phyloP scores from a whole-genome alignment of 257 asterid species.

The Cruciata laevipes region DNA sequence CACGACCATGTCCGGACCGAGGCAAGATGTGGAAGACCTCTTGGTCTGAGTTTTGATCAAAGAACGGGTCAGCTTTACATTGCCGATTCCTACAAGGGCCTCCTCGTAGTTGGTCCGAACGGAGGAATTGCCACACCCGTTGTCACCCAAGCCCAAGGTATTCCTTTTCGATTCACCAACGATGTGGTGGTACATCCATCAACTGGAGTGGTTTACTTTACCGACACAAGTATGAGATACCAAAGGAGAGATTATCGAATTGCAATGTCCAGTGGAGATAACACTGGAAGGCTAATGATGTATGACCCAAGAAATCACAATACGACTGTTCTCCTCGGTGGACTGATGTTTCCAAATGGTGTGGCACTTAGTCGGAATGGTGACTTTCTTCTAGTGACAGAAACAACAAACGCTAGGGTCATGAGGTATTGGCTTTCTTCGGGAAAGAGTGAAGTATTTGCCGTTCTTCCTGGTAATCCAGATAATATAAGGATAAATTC shows the following conservation, averaged over 20 bases:
- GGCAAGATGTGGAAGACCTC: too few species aligned
- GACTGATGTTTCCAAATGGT: constrained; percentile 66
- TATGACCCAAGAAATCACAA: constrained; percentile 33
- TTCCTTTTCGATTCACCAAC: too few species aligned
- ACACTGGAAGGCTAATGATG: constrained; percentile 55
- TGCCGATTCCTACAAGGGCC: too few species aligned
- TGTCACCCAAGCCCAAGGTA: too few species aligned
- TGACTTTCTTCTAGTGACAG: constrained; percentile 45
- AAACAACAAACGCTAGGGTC: constrained; percentile 47
- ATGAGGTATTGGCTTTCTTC: constrained; percentile 40
- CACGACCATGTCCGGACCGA: too few species aligned
- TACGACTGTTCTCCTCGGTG: constrained; percentile 26
- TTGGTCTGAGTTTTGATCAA: too few species aligned
- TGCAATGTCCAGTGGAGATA: constrained; percentile 40
- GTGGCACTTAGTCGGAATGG: constrained; percentile 44
- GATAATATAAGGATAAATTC: constrained; percentile 40
- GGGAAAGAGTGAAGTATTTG: constrained; percentile 28
- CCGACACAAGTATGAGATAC: constrained; percentile 51
- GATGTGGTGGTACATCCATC: too few species aligned
- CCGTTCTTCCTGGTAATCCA: constrained; percentile 45
- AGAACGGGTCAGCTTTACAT: too few species aligned
- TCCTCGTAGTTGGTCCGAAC: too few species aligned
- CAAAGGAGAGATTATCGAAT: constrained; percentile 41
- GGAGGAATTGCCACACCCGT: too few species aligned
- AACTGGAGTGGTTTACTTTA: constrained; percentile 42